Base-by-base conservation (phyloP, 345 rosid species). In the Physaria fendleri region DNA sequence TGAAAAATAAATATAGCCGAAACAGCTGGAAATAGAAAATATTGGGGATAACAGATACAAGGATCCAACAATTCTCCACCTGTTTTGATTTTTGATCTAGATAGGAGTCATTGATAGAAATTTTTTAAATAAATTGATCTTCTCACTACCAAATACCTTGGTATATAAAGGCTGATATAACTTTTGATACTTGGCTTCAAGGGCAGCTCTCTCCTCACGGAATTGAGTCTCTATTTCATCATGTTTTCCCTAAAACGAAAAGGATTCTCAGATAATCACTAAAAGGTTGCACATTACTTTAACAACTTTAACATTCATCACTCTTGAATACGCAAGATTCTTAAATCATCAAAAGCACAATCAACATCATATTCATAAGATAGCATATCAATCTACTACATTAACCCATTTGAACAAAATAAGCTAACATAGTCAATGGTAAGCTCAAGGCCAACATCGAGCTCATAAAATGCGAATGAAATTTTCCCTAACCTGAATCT, bases 111-210 rank as follows among this genome's bases (percentile, higher is more conserved):
- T 43, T 8, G n/a, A 29, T 1, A 45, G 3, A 30, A 43, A 30
- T 11, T 11, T 6, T 9, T 10, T 16, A 25, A 35, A 11, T 3
- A 62, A 5, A 2, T 5, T 10, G n/a, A 11, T 37, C 3, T 29
- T 28, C 8, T 28, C 44, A 33, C 10, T 3, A 57, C 21, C 8
- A 50, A 39, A 9, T 75, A 86, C 99, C 94, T 89, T 87, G 28
- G 73, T 46, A 58, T 89, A 93, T 12, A 93, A 62, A 13, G 99
- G 97, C 56, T 83, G 89, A 52, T 89, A 93, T 35, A 83, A 14
- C 64, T 83, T 83, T 56, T 89, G 96, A 64, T 93, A 93, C 63
- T 85, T 89, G 16, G 97, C 95, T 71, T 87, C 95, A 25, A 87
- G 91, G 0, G 79, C 87, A 43, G 95, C 94, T 62, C 86, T 83